Percentiles rank a stretch among this genome's conserved stretches.
phyloP scores from a whole-genome alignment of 2,329 filamentous ascomycete species.

The Talaromyces amestolkiae region DNA sequence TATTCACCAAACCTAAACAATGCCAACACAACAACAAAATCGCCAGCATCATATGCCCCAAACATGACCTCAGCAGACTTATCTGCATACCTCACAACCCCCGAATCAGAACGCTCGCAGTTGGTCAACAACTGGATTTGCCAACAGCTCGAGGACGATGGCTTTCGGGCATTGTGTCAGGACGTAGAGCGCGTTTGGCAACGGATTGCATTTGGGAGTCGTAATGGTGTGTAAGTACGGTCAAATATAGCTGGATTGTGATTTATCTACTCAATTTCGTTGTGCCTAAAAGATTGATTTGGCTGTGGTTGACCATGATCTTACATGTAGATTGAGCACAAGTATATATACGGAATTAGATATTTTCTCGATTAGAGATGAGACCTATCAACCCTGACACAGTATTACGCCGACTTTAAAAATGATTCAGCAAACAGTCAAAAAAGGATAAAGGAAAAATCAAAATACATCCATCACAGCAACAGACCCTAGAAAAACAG shows the following conservation, averaged over 20 bases:
- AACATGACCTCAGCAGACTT: constrained; percentile 26
- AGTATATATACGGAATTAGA: background rate
- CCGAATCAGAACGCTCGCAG: constrained; percentile 32
- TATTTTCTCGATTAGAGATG: background rate
- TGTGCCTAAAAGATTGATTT: background rate
- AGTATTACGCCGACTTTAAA: too few relatives aligned
- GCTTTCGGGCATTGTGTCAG: constrained; percentile 40
- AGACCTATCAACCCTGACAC: too few relatives aligned
- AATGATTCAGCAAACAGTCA: background rate
- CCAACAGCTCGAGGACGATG: constrained; percentile 40
- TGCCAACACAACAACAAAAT: background rate
- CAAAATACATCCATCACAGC: background rate
- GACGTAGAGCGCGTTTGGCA: constrained; percentile 43
- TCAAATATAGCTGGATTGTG: background rate
- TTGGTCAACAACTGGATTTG: constrained; percentile 44
- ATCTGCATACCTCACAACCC: constrained; percentile 31
- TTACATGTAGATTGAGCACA: background rate
- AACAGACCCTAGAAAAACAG: background rate
- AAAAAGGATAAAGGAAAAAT: background rate
- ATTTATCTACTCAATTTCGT: background rate
- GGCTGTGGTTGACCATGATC: background rate
- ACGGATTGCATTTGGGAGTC: constrained; percentile 39
- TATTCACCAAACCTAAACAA: background rate
- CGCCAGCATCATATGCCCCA: background rate
- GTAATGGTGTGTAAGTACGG: background rate